Percentiles rank a stretch among this genome's conserved stretches.
phyloP scores from a whole-genome alignment of 345 rosid genomes.

The Mangifera indica region DNA sequence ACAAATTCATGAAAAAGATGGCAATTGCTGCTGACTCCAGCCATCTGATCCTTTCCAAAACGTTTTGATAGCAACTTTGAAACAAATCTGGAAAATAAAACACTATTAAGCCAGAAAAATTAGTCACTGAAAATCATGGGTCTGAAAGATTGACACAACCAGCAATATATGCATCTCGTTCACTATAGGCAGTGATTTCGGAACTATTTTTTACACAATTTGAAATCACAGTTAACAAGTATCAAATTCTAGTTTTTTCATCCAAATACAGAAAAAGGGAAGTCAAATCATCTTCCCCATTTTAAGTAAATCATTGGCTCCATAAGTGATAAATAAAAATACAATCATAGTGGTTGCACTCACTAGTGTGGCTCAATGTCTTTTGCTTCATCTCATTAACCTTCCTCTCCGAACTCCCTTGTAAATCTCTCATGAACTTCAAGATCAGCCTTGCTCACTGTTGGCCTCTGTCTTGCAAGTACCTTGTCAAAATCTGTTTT shows the following conservation, averaged over 20 bases:
- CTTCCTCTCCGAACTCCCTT: constrained; percentile 96
- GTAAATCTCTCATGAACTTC: constrained; percentile 97
- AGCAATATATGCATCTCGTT: constrained; percentile 15
- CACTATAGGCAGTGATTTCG: constrained; percentile 21
- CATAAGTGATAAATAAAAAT: constrained; percentile 31
- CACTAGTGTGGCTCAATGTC: constrained; percentile 24
- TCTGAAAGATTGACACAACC: not conserved
- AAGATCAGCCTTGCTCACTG: constrained; percentile 85
- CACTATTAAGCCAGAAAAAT: not conserved
- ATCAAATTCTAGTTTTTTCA: constrained; percentile 26
- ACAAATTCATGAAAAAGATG: not conserved
- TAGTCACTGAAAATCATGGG: not conserved
- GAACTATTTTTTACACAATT: constrained; percentile 43
- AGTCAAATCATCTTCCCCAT: constrained; percentile 31
- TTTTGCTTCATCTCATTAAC: constrained; percentile 36
- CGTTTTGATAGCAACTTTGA: constrained; percentile 1
- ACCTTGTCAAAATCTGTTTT: constrained; percentile 89
- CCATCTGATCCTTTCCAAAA: constrained; percentile 13
- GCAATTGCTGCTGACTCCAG: not conserved
- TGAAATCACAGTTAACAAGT: constrained; percentile 35
- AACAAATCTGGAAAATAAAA: not conserved
- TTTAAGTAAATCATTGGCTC: constrained; percentile 28
- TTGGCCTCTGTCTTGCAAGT: constrained; percentile 90
- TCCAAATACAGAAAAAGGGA: constrained; percentile 36
- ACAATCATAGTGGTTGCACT: constrained; percentile 39